Evolutionary conservation across 2,329 filamentous ascomycete species (phyloP).

Genomic region (Alternaria solani): DNA sequence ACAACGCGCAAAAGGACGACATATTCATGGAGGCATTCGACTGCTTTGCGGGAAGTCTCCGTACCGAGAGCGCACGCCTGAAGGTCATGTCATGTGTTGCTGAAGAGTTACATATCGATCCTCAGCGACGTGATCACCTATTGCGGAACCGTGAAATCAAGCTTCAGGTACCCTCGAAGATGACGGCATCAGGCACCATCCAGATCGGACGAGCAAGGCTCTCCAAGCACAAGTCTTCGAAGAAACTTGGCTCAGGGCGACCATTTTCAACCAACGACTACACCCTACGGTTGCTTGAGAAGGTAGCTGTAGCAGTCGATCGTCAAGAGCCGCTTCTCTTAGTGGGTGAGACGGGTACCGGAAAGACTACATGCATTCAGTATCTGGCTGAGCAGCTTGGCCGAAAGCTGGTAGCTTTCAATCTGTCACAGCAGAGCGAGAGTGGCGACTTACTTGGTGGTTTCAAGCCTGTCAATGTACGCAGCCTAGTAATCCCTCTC

Average conservation of each 20-base stretch:
- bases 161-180: conserved; percentile 54
- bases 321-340: conserved; percentile 89
- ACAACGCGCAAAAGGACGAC: conserved; percentile 75
- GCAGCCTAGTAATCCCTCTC: conserved; percentile 85
- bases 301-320: conserved; percentile 82
- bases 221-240: conserved; percentile 54
- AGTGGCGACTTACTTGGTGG: conserved; percentile 94
- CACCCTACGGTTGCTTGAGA: conserved; percentile 84
- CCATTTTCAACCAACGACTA: conserved; percentile 90
- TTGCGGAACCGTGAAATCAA: conserved; percentile 76
- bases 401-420: conserved; percentile 89
- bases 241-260: conserved; percentile 46
- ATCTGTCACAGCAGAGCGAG: conserved; percentile 97
- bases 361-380: conserved; percentile 96
- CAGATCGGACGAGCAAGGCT: conserved; percentile 55
- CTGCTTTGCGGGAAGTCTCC: conserved; percentile 85
- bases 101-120: conserved; percentile 85
- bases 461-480: conserved; percentile 93
- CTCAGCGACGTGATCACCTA: conserved; percentile 80
- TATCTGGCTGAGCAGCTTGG: conserved; percentile 85
- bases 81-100: conserved; percentile 75
- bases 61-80: conserved; percentile 68
- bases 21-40: conserved; percentile 95
- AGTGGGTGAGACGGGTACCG: conserved; percentile 98
- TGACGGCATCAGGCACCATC: conserved; percentile 35